A percentile compares a stretch with the other conserved stretches of the same genome.
These are phyloP conservation scores for Ustilago tritici DNA, from an alignment of 1,284 basidiomycete genomes.

Conservation along the genomic window DNA sequence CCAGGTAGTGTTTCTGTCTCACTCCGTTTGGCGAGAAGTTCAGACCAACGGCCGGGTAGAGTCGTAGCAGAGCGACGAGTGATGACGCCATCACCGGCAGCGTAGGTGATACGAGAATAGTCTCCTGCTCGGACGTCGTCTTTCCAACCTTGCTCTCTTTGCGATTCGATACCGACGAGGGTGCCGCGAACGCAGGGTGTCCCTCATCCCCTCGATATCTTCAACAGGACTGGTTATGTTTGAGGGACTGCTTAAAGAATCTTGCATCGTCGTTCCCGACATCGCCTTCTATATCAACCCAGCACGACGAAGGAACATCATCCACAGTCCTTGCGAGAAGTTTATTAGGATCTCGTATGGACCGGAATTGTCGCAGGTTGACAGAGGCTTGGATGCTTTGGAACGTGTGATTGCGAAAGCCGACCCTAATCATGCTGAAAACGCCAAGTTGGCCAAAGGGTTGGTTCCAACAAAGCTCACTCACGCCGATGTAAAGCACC, in stretches of 20 bases:
- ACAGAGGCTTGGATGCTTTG: slow-evolving; percentile 85
- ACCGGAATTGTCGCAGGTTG: slow-evolving; percentile 83
- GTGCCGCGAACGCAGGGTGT: slow-evolving; percentile 67
- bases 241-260: slow-evolving; percentile 90
- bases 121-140: slow-evolving; percentile 43
- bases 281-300: slow-evolving; percentile 79
- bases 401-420: slow-evolving; percentile 80
- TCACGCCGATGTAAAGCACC: slow-evolving; percentile 34
- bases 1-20: slow-evolving; percentile 32
- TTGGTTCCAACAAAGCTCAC: slow-evolving; percentile 31
- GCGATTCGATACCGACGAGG: slow-evolving; percentile 48
- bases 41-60: slow-evolving; percentile 56
- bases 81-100: slow-evolving; percentile 67
- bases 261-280: slow-evolving; percentile 85
- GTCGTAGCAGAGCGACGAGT: slow-evolving; percentile 56
- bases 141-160: slow-evolving; percentile 28
- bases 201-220: too few species aligned
- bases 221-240: slow-evolving; percentile 80
- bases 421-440: slow-evolving; percentile 69
- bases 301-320: slow-evolving; percentile 78
- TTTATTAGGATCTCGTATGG: slow-evolving; percentile 77
- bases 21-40: slow-evolving; percentile 28
- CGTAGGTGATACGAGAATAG: slow-evolving; percentile 55
- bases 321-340: slow-evolving; percentile 78
- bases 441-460: slow-evolving; percentile 68